Percentiles rank a stretch among this genome's conserved stretches.
These are phyloP conservation scores for Geotrichum histeridarum DNA, from an alignment of 1,139 yeast species.

Conservation along the genomic window DNA sequence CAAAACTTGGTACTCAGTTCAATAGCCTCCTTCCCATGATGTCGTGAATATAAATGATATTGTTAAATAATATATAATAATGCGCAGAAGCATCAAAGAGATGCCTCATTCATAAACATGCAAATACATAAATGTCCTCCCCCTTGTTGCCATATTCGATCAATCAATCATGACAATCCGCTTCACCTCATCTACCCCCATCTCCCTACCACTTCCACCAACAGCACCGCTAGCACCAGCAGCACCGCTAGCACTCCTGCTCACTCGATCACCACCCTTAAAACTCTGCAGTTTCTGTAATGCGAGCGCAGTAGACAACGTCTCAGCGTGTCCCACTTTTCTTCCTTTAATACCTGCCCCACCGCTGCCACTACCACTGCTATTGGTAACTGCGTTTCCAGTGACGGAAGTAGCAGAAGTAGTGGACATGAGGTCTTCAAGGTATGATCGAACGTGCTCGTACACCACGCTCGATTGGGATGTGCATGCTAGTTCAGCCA, in stretches of 20 bases:
- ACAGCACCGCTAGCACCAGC: too few relatives aligned
- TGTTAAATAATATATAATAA: too few relatives aligned
- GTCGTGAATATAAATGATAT: too few relatives aligned
- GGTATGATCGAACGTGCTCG: neutral
- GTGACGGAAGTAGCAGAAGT: neutral
- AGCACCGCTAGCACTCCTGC: neutral
- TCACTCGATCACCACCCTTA: neutral
- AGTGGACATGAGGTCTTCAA: neutral
- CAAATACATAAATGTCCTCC: too few relatives aligned
- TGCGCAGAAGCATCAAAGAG: too few relatives aligned
- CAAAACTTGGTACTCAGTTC: too few relatives aligned
- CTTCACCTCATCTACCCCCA: too few relatives aligned
- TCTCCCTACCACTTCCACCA: neutral
- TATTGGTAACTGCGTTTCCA: neutral
- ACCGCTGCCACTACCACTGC: neutral
- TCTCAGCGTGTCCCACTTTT: neutral
- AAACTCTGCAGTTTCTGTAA: constrained; percentile 9
- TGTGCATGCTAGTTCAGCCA: constrained; percentile 6
- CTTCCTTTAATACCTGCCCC: neutral
- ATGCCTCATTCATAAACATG: too few relatives aligned
- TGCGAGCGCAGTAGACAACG: constrained; percentile 13
- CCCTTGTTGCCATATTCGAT: too few relatives aligned
- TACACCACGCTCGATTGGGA: neutral
- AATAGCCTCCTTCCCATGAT: too few relatives aligned
- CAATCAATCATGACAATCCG: too few relatives aligned